phyloP scores from a whole-genome alignment of 139 green algal species.

The Desmodesmus armatus region DNA sequence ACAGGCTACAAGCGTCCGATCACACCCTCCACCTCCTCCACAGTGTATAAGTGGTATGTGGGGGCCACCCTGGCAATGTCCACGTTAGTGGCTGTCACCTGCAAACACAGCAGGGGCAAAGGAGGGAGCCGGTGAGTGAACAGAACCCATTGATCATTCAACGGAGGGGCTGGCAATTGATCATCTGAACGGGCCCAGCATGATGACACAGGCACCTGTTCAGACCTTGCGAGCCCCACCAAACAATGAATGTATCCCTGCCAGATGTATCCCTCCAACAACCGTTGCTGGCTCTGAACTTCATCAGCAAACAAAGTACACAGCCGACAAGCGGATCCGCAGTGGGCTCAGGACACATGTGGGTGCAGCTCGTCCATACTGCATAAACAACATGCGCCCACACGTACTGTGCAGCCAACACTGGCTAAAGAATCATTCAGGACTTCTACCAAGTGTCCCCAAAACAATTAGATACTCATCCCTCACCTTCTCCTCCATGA shows the following conservation, averaged over 20 bases:
- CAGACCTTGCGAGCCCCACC: too few species aligned
- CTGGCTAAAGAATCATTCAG: too few species aligned
- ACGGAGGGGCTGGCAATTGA: too few species aligned
- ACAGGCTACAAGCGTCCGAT: conserved; percentile 76
- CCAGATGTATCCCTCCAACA: background rate
- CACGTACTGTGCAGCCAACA: too few species aligned
- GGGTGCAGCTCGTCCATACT: background rate
- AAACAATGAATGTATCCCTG: too few species aligned
- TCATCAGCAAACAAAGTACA: background rate
- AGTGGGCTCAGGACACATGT: background rate
- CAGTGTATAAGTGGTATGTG: conserved; percentile 92
- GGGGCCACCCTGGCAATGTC: conserved; percentile 94
- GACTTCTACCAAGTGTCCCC: background rate
- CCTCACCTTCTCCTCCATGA: conserved; percentile 98
- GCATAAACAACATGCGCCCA: too few species aligned
- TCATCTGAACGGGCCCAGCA: too few species aligned
- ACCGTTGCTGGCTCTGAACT: background rate
- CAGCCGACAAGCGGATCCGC: background rate
- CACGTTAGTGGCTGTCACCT: conserved; percentile 96
- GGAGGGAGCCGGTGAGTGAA: background rate
- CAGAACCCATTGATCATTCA: background rate
- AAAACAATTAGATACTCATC: background rate
- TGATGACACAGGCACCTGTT: too few species aligned
- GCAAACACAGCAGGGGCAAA: conserved; percentile 12
- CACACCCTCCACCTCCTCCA: conserved; percentile 91